Base-by-base conservation (phyloP, 768 basidiomycete genomes). In the Exidia glandulosa region DNA sequence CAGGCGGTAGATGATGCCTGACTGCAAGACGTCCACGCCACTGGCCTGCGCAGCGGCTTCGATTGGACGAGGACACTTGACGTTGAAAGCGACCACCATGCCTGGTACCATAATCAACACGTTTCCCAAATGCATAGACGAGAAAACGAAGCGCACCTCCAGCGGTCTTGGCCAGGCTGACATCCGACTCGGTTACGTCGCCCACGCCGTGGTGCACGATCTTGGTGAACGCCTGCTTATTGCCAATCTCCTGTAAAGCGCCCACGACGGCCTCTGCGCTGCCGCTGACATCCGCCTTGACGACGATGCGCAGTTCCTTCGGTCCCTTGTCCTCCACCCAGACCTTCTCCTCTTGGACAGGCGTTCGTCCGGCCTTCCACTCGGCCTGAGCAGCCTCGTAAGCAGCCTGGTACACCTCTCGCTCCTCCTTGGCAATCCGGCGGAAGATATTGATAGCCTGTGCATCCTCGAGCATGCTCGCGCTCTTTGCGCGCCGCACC, bases 221-320 rank as follows among this genome's bases (percentile, higher is more conserved):
- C 71, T 87, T 94, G 45, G 87, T 86, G 30, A 78, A 75, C 2
- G 88, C 95, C 47, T 85, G 72, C 59, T 87, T 77, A 74, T 97
- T 98, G n/a, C 96, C 96, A 62, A 98, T 96, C 27, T 82, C 84
- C 64, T 87, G 80, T 36, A 99, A 68, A 9, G 90, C 87, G 45
- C 87, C 88, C n/a, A 83, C 81, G 5, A 97, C 84, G 14, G 96
- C 96, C 71, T 99, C 96, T 29, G 88, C 88, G 60, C 93, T 96
- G n/a, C 96, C 96, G 65, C 92, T 96, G 32, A 98, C 94, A 70
- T 99, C 96, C 3, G 86, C 90, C 72, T 98, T 96, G 69, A 98
- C 81, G 56, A 98, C 72, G 36, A 99, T 68, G 56, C 84, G 77
- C 62, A 97, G 74, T 68, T 90, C 83, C 71, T 87, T 90, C 7